Base-by-base conservation (phyloP, 2,329 filamentous ascomycete species). In the Camillea tinctor region DNA sequence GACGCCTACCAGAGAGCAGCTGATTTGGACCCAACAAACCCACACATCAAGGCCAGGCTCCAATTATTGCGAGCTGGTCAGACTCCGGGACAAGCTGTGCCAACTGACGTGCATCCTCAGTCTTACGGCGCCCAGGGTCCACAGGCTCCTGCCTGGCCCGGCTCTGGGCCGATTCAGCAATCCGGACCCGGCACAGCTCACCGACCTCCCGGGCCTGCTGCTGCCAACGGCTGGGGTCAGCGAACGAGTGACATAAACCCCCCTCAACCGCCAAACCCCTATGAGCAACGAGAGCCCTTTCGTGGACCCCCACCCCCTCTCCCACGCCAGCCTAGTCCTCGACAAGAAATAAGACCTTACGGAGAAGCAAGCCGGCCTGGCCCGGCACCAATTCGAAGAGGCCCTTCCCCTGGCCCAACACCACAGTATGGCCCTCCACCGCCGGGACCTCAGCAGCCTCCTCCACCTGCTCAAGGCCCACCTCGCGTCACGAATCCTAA, bases 1-100 rank as follows among this genome's bases (percentile, higher is more conserved):
- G 95, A 99, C 75, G 95, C 95, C 5, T 99, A 98, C 74, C 91
- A 94, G 71, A 87, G 95, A 67, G 95, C 95, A 49, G 93, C 93
- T 40, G 95, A 99, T 74, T 86, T 99, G 65, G 95, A 99, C 73
- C 94, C 95, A 0, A 83, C 81, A 63, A 98, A 99, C 73, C 91
- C 92, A 48, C 94, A 98, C 75, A 98, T 99, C 81, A 98, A 98
- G 77, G 93, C 93, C 60, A 88, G 95, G 63, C 82, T 99, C 63
- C 91, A 96, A 73, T 83, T 99, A 52, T 85, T 99, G 59, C 91
- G 95, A 60, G 93, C 87, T 65, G 92, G 92, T 19, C 89, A 90
- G 69, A 84, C 87, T 63, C 89, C 87, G 72, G 88, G 91, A 62
- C 88, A 84, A 68, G 88, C 94, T n/a, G 86, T 95, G 69, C 94